These are phyloP conservation scores for Dissophora ornata DNA, from an alignment of 192 early-diverging fungal species.

Conservation along the genomic window DNA sequence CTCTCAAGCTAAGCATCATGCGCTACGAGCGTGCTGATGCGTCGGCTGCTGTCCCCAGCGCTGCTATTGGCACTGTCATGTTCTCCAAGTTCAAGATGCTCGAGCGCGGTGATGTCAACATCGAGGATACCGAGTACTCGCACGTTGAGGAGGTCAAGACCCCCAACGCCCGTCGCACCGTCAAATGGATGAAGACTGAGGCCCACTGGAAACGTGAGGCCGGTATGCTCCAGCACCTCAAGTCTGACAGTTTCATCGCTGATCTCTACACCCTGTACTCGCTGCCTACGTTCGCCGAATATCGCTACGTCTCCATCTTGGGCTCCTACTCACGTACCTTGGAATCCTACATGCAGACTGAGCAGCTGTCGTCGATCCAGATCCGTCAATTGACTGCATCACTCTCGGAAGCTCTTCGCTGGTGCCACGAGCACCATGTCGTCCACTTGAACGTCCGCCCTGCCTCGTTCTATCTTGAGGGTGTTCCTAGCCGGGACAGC, in stretches of 20 bases:
- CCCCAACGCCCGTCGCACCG: constrained; percentile 34
- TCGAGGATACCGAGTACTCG: constrained; percentile 40
- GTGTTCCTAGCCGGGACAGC: constrained; percentile 30
- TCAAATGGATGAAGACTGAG: constrained; percentile 56
- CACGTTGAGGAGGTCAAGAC: constrained; percentile 50
- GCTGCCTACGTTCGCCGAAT: constrained; percentile 48
- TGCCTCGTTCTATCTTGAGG: constrained; percentile 50
- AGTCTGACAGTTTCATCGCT: constrained; percentile 49
- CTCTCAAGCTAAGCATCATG: constrained; percentile 53
- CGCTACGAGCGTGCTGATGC: constrained; percentile 55
- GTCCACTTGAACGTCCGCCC: constrained; percentile 54
- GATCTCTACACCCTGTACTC: constrained; percentile 53
- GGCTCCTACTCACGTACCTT: constrained; percentile 44
- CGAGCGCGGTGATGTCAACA: constrained; percentile 40
- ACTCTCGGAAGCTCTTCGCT: constrained; percentile 52
- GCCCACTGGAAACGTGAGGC: constrained; percentile 56
- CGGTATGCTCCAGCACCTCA: constrained; percentile 55
- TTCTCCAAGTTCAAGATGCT: constrained; percentile 58
- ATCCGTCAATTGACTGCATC: constrained; percentile 45
- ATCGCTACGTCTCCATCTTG: constrained; percentile 50
- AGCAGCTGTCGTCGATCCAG: constrained; percentile 26
- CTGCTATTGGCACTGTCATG: constrained; percentile 38
- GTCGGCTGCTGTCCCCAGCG: constrained; percentile 33
- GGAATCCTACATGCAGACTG: constrained; percentile 43
- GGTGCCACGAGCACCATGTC: constrained; percentile 56